Base-by-base conservation (phyloP, 1,139 yeast genomes). In the Pichia kudriavzevii region DNA sequence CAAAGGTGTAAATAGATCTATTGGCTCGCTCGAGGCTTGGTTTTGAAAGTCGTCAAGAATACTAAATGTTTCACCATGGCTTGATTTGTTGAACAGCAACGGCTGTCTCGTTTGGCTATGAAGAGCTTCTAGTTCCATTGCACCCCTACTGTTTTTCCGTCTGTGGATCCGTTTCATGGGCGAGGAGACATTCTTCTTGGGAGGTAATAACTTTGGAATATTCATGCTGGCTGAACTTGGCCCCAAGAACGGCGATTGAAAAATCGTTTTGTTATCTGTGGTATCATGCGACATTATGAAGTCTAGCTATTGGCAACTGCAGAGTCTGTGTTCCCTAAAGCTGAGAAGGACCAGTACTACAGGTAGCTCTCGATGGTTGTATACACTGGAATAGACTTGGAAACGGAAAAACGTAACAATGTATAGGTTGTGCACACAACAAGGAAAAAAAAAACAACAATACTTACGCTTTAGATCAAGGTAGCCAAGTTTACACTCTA, bases 31-130 rank as follows among this genome's bases (percentile, higher is more conserved):
- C 8, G n/a, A 13, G 23, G 30, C 30, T 25, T 32, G 35, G 27
- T 26, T 14, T 22, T 49, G 53, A 32, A 50, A 54, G 35, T 55
- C 60, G 39, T 55, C 58, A 26, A 54, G 32, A 3, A 49, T 22
- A 35, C 40, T 46, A 7, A 45, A 43, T 2, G 39, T 34, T 22
- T 31, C 28, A 22, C n/a, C 14, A 4, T 24, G 12, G 12, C 12
- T 20, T 7, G 34, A 4, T 9, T 12, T 24, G 24, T 15, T 10
- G 20, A 38, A 29, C 3, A 10, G 12, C 23, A 38, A 28, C 5
- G 38, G 36, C 22, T 30, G 28, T 8, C 40, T 25, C 14, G 28
- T 37, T 17, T 35, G 28, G 10, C 27, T 13, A 15, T 33, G 17
- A 4, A 37, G 14, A 14, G 7, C 21, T 3, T 20, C 20, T 12